phyloP scores from a whole-genome alignment of 1,284 basidiomycete genomes.

The Phellopilus nigrolimitatus region DNA sequence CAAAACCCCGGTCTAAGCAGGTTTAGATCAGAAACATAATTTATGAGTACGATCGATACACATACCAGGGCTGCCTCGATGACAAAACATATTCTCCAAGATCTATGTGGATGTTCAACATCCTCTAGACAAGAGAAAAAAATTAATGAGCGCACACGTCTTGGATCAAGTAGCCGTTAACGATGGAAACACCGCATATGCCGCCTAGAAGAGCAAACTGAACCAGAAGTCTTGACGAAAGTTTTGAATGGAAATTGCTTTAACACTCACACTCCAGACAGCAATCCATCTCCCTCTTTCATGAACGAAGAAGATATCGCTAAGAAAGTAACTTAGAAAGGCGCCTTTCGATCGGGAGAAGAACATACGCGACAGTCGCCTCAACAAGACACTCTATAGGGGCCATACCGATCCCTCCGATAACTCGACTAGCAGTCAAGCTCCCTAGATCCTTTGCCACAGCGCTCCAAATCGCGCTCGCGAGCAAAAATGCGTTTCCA shows the following conservation, averaged over 20 bases:
- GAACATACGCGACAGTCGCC: slow-evolving; percentile 18
- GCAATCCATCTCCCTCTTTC: slow-evolving; percentile 22
- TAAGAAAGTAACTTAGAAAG: neutral
- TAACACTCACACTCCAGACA: slow-evolving; percentile 20
- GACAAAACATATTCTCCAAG: slow-evolving; percentile 21
- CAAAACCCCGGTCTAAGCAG: slow-evolving; percentile 16
- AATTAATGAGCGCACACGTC: slow-evolving; percentile 18
- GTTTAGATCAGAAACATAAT: too few species aligned
- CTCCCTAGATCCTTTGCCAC: slow-evolving; percentile 18
- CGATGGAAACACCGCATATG: too few species aligned
- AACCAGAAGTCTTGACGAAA: neutral
- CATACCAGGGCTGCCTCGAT: slow-evolving; percentile 19
- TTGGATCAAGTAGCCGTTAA: slow-evolving; percentile 22
- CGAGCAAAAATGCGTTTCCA: slow-evolving; percentile 15
- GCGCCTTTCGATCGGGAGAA: too few species aligned
- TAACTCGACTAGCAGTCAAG: slow-evolving; percentile 20
- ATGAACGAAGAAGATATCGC: too few species aligned
- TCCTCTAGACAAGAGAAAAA: neutral
- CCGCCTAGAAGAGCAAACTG: slow-evolving; percentile 22
- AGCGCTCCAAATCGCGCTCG: slow-evolving; percentile 20
- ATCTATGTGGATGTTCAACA: slow-evolving; percentile 1
- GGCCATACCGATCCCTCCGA: slow-evolving; percentile 22
- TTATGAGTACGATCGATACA: too few species aligned
- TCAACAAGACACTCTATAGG: slow-evolving; percentile 21
- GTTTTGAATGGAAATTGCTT: neutral